Conservation (phyloP, 805 yeast species). For the Teunomyces tritomae region DNA sequence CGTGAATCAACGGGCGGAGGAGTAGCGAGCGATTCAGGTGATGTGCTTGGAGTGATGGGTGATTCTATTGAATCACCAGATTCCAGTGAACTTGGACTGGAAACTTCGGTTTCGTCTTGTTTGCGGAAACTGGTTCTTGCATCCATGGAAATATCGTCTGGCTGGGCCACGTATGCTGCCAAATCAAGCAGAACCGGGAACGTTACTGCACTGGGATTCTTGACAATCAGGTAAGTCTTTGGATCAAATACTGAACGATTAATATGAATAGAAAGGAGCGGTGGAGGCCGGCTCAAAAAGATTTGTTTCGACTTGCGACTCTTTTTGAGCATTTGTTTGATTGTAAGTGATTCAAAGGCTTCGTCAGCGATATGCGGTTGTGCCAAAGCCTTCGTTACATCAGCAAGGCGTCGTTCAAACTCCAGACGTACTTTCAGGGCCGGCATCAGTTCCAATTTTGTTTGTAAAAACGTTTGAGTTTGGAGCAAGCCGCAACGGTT, state of each 20-base stretch:
- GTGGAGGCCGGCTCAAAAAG: conserved; percentile 76
- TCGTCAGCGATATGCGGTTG: conserved; percentile 78
- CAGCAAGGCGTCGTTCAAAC: conserved; percentile 27
- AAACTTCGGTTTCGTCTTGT: conserved; percentile 33
- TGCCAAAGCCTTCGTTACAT: conserved; percentile 46
- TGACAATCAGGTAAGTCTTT: conserved; percentile 74
- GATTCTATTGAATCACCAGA: not conserved
- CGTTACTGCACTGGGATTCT: conserved; percentile 77
- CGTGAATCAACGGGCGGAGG: conserved; percentile 29
- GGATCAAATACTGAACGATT: conserved; percentile 94
- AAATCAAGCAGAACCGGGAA: conserved; percentile 72
- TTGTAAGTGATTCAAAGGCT: conserved; percentile 67
- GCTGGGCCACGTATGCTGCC: conserved; percentile 65
- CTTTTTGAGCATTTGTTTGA: conserved; percentile 70
- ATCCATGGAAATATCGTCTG: conserved; percentile 70
- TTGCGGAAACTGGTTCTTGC: conserved; percentile 74
- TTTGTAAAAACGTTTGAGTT: conserved; percentile 49
- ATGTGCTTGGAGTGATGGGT: not conserved
- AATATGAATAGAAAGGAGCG: conserved; percentile 78
- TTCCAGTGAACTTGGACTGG: conserved; percentile 1
- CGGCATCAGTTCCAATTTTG: conserved; percentile 27
- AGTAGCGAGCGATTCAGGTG: not conserved
- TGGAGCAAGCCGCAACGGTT: conserved; percentile 81
- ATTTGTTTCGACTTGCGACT: conserved; percentile 83
- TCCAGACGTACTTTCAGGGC: conserved; percentile 32